Conservation (phyloP, 208 protist genomes). For the Wallacemonas rigidus region DNA sequence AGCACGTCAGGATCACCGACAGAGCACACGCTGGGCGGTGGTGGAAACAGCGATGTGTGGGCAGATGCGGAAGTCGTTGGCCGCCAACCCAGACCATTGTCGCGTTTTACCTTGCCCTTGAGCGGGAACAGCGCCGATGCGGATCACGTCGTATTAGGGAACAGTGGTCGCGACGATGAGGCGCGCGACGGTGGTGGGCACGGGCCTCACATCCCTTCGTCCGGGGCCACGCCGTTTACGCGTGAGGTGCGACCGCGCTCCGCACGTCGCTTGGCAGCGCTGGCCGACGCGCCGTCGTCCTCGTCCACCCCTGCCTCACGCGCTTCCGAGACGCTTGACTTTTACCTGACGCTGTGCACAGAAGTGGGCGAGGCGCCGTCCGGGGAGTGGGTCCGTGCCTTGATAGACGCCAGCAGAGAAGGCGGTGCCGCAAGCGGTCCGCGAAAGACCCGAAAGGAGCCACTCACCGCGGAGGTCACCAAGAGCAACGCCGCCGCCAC, state of each 20-base stretch:
- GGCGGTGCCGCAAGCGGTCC: neutral
- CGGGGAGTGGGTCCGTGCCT: constrained; percentile 49
- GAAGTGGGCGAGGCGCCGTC: constrained; percentile 64
- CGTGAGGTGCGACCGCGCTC: neutral
- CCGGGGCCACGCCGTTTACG: neutral
- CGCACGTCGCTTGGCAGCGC: constrained; percentile 4
- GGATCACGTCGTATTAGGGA: constrained; percentile 15
- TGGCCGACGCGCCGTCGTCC: neutral
- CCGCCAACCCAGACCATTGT: neutral
- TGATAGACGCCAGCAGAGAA: constrained; percentile 10
- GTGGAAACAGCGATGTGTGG: neutral
- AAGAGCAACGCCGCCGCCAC: neutral
- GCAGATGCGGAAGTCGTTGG: neutral
- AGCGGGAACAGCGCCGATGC: neutral
- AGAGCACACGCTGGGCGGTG: neutral
- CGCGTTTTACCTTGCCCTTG: neutral
- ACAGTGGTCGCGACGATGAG: neutral
- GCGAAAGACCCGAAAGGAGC: constrained; percentile 12
- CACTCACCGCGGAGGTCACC: neutral
- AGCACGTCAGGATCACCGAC: constrained; percentile 6
- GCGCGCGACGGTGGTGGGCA: neutral
- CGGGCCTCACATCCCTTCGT: neutral
- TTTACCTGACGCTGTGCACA: constrained; percentile 55
- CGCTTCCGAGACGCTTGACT: constrained; percentile 33
- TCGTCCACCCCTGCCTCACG: neutral